These are phyloP conservation scores for Aureobasidium uvarum DNA, from an alignment of 2,329 filamentous ascomycete genomes.

Conservation along the genomic window DNA sequence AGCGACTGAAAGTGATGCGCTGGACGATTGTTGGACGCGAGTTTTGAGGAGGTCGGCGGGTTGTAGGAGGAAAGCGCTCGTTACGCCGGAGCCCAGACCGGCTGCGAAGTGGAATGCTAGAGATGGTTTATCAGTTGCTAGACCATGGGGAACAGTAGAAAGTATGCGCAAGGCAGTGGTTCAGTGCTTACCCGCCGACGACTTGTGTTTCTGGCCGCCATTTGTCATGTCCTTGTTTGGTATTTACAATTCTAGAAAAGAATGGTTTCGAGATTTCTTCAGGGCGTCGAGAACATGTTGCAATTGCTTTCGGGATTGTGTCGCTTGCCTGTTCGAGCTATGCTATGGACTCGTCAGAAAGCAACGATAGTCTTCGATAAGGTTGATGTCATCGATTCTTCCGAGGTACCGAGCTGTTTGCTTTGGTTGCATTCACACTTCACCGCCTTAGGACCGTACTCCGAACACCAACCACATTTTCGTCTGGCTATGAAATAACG, in stretches of 20 bases:
- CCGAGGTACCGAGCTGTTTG: constrained; percentile 13
- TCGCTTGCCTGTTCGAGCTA: neutral
- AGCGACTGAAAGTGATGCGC: constrained; percentile 63
- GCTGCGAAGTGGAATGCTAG: constrained; percentile 82
- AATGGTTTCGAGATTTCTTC: neutral
- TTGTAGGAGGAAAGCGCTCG: constrained; percentile 86
- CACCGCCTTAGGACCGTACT: neutral
- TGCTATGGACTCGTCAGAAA: constrained; percentile 21
- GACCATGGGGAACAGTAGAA: neutral
- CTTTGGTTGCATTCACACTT: neutral
- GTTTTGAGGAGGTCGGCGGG: constrained; percentile 97
- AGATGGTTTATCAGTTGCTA: neutral
- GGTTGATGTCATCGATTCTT: constrained; percentile 19
- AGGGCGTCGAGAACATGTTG: constrained; percentile 22
- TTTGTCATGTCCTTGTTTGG: constrained; percentile 29
- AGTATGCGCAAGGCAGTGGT: neutral
- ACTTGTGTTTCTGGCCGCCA: constrained; percentile 30
- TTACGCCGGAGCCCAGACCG: constrained; percentile 80
- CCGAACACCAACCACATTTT: neutral
- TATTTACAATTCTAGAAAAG: neutral
- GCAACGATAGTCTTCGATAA: neutral
- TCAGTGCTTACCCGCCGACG: constrained; percentile 27
- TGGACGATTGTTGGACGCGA: constrained; percentile 82
- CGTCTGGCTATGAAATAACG: neutral
- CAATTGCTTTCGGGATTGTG: neutral